phyloP scores from a whole-genome alignment of 192 early-diverging fungal species.

The Gaertneriomyces semiglobifer region DNA sequence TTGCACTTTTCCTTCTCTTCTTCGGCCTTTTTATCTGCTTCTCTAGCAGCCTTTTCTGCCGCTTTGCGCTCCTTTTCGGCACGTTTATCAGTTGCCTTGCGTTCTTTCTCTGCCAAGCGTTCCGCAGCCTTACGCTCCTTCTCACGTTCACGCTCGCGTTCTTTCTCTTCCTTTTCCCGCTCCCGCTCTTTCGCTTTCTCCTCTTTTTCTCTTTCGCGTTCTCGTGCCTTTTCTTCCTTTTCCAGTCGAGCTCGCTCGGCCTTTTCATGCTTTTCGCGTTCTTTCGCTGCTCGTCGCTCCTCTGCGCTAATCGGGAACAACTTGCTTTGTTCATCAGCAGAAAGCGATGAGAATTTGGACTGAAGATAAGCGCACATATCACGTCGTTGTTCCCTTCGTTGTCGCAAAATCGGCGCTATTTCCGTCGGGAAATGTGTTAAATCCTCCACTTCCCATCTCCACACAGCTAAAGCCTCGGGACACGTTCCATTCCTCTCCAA shows the following conservation, averaged over 20 bases:
- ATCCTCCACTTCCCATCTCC: conserved; percentile 54
- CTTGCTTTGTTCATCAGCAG: conserved; percentile 5
- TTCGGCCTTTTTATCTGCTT: conserved; percentile 10
- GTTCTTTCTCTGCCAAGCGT: conserved; percentile 34
- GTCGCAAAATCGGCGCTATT: conserved; percentile 31
- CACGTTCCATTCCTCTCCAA: neutral
- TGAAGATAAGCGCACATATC: neutral
- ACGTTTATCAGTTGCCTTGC: conserved; percentile 37
- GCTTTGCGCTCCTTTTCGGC: conserved; percentile 6
- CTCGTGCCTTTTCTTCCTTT: neutral
- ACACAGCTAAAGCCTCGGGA: conserved; percentile 35
- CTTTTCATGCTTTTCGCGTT: neutral
- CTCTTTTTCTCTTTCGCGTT: neutral
- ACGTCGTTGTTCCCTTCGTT: conserved; percentile 35
- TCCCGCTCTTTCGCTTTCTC: conserved; percentile 28
- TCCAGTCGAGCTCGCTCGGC: neutral
- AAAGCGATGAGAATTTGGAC: neutral
- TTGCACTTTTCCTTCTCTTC: conserved; percentile 34
- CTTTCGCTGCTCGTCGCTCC: too few species aligned
- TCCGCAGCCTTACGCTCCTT: conserved; percentile 23
- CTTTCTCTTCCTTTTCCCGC: conserved; percentile 22
- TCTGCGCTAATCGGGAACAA: neutral
- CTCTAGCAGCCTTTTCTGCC: conserved; percentile 36
- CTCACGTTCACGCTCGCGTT: conserved; percentile 38
- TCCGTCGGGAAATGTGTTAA: conserved; percentile 42